Evolutionary conservation across 192 early-diverging fungal species (phyloP), one percentile per base, ranked within the genome.

Genomic region (Lobosporangium transversale): DNA sequence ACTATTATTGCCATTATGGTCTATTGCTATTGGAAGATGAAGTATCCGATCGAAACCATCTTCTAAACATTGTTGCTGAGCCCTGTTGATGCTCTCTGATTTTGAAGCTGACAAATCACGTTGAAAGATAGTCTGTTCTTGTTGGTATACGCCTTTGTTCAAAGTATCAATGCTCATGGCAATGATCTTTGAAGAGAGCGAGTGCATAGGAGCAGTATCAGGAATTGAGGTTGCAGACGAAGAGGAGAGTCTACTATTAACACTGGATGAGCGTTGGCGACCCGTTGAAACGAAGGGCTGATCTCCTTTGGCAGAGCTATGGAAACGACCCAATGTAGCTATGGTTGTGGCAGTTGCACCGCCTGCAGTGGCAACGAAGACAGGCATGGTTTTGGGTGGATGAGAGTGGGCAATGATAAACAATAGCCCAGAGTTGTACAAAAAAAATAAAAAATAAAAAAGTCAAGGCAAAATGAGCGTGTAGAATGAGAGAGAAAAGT

Each of bases 261-360:
- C 55, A 37, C 64, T 67, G 23, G 73, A 76, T 2, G 73, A 76
- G 1, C 73, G 73, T 47, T 76, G 73, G 4, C 73, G 45, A 23
- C 55, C 62, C 1, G 49, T 35, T 1, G 58, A 55, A 35, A 37
- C 33, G 31, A 27, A 24, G 44, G 9, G 3, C 26, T 35, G 21
- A 48, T 56, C 37, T 43, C 64, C 24, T 12, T 21, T 52, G n/a
- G 32, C 18, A 33, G 12, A 52, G 23, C 17, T 40, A 21, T 76
- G 65, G 27, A 76, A 52, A 45, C 73, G 58, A 44, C 64, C 64
- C 20, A 76, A 56, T 7, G 70, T 58, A 30, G 73, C 43, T 1
- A 18, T 45, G 7, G 67, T 56, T 2, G 70, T 58, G 24, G 63
- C 36, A 40, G 27, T 52, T 40, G 58, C 36, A 23, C 53, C 50